phyloP scores from a whole-genome alignment of 176 grass and related monocot genomes.

The Aegilops speltoides region DNA sequence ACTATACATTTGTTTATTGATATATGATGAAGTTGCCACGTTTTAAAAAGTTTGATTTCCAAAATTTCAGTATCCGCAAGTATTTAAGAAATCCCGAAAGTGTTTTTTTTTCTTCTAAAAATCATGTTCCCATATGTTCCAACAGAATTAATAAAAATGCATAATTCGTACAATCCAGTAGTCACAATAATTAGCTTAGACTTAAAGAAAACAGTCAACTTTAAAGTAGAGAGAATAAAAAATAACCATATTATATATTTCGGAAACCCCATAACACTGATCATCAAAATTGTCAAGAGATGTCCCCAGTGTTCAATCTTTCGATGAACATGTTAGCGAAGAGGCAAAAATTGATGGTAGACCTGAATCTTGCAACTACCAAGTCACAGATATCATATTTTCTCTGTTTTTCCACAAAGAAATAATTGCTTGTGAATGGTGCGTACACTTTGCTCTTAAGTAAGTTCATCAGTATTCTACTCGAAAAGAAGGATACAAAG shows the following conservation, averaged over 20 bases:
- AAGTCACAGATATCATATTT: neutral
- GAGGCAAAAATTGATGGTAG: neutral
- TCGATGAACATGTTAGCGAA: neutral
- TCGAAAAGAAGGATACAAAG: neutral
- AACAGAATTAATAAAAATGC: neutral
- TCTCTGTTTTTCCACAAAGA: neutral
- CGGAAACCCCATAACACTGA: neutral
- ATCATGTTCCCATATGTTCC: neutral
- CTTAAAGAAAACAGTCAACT: neutral
- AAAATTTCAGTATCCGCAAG: neutral
- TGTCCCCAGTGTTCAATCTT: neutral
- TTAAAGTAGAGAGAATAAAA: neutral
- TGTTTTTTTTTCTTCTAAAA: neutral
- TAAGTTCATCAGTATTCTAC: neutral
- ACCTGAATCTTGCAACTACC: neutral
- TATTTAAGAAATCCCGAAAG: neutral
- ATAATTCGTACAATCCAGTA: neutral
- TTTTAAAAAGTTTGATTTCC: neutral
- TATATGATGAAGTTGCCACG: neutral
- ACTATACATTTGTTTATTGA: neutral
- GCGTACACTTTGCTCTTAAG: neutral
- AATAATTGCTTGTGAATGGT: neutral
- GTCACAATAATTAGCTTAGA: slow-evolving; percentile 5
- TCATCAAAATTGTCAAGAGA: neutral
- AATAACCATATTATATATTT: neutral